phyloP scores from a whole-genome alignment of 2,329 filamentous ascomycete species.

The Allantophomopsis cytisporea region DNA sequence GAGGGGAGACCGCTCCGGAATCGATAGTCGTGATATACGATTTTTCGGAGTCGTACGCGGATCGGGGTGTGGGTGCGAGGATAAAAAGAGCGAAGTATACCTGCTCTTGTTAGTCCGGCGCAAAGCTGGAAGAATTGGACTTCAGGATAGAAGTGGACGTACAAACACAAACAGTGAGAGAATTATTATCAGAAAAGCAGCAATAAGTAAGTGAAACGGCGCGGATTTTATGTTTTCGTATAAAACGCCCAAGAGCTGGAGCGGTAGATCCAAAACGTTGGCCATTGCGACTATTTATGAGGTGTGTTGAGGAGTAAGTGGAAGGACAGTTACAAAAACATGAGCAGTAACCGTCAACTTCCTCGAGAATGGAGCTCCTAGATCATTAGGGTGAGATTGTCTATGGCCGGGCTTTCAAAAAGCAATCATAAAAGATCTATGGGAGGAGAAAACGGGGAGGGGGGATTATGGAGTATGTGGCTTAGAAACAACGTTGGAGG shows the following conservation, averaged over 20 bases:
- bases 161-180: slow-evolving; percentile 5
- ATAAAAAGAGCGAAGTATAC: slow-evolving; percentile 56
- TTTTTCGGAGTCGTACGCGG: slow-evolving; percentile 66
- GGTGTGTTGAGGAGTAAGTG: too few species aligned
- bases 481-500: too few species aligned
- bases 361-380: too few species aligned
- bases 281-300: too few species aligned
- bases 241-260: not conserved
- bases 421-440: too few species aligned
- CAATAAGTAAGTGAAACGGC: slow-evolving; percentile 7
- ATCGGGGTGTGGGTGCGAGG: slow-evolving; percentile 70
- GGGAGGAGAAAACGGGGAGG: too few species aligned
- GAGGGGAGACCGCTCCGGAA: slow-evolving; percentile 39
- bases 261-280: too few species aligned
- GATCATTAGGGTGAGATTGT: too few species aligned
- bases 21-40: slow-evolving; percentile 65
- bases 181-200: slow-evolving; percentile 3
- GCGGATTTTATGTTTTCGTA: slow-evolving; percentile 5
- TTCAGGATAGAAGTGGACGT: not conserved
- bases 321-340: too few species aligned
- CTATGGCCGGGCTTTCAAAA: too few species aligned
- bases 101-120: slow-evolving; percentile 22
- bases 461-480: too few species aligned
- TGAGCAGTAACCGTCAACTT: too few species aligned
- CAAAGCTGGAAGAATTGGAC: not conserved